Percentiles rank a stretch among this genome's conserved stretches.
These are phyloP conservation scores for Groenewaldozyma sp. DNA, from an alignment of 1,139 yeast genomes.

Conservation along the genomic window DNA sequence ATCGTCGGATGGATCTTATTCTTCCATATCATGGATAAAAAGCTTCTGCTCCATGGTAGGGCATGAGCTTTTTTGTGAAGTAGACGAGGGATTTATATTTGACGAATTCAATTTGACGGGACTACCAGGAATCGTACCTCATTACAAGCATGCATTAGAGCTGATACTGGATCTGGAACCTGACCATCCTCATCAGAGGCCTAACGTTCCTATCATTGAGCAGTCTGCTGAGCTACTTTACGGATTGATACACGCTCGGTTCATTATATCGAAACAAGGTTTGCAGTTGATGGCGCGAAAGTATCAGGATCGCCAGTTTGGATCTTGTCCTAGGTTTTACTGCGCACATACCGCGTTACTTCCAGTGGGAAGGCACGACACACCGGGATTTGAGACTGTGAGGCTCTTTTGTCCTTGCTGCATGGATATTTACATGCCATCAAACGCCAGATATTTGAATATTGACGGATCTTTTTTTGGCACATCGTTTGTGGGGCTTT, in stretches of 20 bases:
- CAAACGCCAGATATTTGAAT: constrained; percentile 72
- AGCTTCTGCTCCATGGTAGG: constrained; percentile 83
- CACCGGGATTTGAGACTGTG: constrained; percentile 87
- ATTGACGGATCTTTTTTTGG: constrained; percentile 97
- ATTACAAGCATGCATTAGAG: constrained; percentile 85
- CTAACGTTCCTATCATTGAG: constrained; percentile 67
- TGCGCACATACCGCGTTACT: constrained; percentile 90
- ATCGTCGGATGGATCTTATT: constrained; percentile 17
- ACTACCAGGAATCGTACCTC: constrained; percentile 74
- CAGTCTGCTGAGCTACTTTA: constrained; percentile 87
- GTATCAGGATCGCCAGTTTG: constrained; percentile 82
- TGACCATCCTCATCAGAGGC: constrained; percentile 47
- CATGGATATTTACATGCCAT: constrained; percentile 81
- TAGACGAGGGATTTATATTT: constrained; percentile 81
- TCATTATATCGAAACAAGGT: constrained; percentile 82
- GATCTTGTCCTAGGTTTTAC: constrained; percentile 80
- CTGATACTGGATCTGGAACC: constrained; percentile 85
- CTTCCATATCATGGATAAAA: constrained; percentile 63
- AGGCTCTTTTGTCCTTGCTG: constrained; percentile 92
- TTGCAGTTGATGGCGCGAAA: constrained; percentile 93
- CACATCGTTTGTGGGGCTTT: constrained; percentile 87
- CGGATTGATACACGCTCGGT: constrained; percentile 91
- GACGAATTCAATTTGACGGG: constrained; percentile 96
- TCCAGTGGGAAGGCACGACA: constrained; percentile 87
- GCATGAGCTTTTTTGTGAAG: constrained; percentile 90